phyloP scores from a whole-genome alignment of 768 basidiomycete species.

The Psilocybe azurescens region DNA sequence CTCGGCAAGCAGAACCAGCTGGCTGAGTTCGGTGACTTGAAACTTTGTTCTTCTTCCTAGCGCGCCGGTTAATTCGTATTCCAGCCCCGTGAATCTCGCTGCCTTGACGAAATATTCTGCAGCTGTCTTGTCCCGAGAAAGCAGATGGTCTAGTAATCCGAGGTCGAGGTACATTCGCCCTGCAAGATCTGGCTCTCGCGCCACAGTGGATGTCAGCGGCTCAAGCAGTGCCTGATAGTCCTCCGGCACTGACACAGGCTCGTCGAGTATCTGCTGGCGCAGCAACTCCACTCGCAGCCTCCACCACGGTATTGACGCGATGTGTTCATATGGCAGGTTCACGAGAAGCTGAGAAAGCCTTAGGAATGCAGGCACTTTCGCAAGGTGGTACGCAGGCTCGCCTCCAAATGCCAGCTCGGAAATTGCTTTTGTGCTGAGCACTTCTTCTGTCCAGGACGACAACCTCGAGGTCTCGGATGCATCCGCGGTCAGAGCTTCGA shows the following conservation, averaged over 20 bases:
- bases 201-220: slow-evolving; percentile 43
- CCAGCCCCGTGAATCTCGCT: slow-evolving; percentile 75
- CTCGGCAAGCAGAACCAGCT: slow-evolving; percentile 93
- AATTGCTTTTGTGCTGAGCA: slow-evolving; percentile 69
- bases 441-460: slow-evolving; percentile 43
- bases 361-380: slow-evolving; percentile 69
- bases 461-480: slow-evolving; percentile 27
- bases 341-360: slow-evolving; percentile 78
- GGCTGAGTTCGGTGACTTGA: slow-evolving; percentile 83
- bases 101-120: slow-evolving; percentile 80
- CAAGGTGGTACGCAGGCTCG: slow-evolving; percentile 96
- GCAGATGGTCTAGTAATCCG: slow-evolving; percentile 80
- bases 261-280: slow-evolving; percentile 85
- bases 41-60: slow-evolving; percentile 94
- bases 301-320: slow-evolving; percentile 78
- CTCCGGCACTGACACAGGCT: slow-evolving; percentile 67
- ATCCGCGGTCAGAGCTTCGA: slow-evolving; percentile 40
- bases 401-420: slow-evolving; percentile 82
- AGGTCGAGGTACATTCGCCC: slow-evolving; percentile 76
- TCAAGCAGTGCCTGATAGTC: slow-evolving; percentile 45
- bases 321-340: slow-evolving; percentile 49
- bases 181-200: slow-evolving; percentile 64
- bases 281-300: slow-evolving; percentile 71
- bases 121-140: slow-evolving; percentile 78
- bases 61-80: slow-evolving; percentile 92